Evolutionary conservation across 805 yeast genomes (phyloP), one percentile per base, ranked within the genome.

Genomic region (Saturnispora zaruensis): DNA sequence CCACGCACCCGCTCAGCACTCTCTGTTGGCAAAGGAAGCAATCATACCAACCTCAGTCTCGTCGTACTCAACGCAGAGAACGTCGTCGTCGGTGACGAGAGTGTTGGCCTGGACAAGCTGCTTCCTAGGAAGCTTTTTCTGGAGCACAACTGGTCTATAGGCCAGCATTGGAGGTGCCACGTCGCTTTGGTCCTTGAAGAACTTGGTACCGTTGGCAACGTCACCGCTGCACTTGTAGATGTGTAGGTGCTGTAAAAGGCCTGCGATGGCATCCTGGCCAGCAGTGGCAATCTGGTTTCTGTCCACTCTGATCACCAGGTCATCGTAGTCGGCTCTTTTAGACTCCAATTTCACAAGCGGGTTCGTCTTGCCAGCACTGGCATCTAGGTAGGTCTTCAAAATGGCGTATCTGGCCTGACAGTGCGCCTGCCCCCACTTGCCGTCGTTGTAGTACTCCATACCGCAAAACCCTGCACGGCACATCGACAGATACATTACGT

Each of bases 401-500:
- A 88, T 87, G 30, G 93, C 87, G 67, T 76, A 88, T 66, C 96
- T 75, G 3, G 96, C 96, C 69, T 87, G 95, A 88, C 87, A 87
- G 65, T 88, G 96, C 13, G 96, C 82, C 69, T 88, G 96, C 28
- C 96, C 96, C 96, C 96, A 88, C 67, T 87, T 87, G 52, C 72
- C 70, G 26, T 87, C 75, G 42, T 67, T 67, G 88, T 95, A 88
- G 64, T 76, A 86, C 65, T 88, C 95, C 61, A 88, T 73, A 6
- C 86, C 91, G 33, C 84, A 61, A 45, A 88, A 70, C 51, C 96
- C 96, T 5, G 96, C 96, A 58, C 96, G 76, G 24, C 88, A 84
- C 96, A 88, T 88, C 55, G 78, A 81, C 55, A 87, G 68, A 57
- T 81, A 85, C 14, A 90, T 86, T 40, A 84, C 73, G 59, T 75